These are phyloP conservation scores for Trichoderma sp. DNA, from an alignment of 2,329 filamentous ascomycete genomes.

Conservation along the genomic window DNA sequence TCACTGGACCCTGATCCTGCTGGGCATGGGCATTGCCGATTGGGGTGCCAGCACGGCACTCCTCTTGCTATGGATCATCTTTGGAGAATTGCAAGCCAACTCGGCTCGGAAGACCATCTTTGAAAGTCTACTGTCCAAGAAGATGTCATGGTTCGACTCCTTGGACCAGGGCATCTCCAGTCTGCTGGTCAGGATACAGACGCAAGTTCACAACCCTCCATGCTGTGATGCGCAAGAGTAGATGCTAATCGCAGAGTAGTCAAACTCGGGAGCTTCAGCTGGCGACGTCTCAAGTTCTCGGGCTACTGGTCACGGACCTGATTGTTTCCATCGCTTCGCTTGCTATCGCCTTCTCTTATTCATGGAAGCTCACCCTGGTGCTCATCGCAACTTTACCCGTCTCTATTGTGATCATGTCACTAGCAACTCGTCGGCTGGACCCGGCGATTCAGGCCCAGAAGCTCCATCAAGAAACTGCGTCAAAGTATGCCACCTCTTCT, in stretches of 20 bases:
- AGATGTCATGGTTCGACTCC: slow-evolving; percentile 81
- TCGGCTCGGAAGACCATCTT: slow-evolving; percentile 68
- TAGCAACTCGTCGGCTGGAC: slow-evolving; percentile 64
- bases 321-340: slow-evolving; percentile 69
- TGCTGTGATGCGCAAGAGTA: neutral
- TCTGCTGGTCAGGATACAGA: slow-evolving; percentile 71
- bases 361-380: slow-evolving; percentile 82
- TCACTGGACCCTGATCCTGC: slow-evolving; percentile 63
- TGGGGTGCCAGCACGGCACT: slow-evolving; percentile 70
- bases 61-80: slow-evolving; percentile 71
- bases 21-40: slow-evolving; percentile 62
- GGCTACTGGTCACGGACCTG: slow-evolving; percentile 65
- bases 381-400: slow-evolving; percentile 74
- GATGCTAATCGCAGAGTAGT: slow-evolving; percentile 48
- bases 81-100: slow-evolving; percentile 79
- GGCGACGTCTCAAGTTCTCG: slow-evolving; percentile 78
- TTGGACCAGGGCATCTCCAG: slow-evolving; percentile 71
- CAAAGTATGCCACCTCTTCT: slow-evolving; percentile 70
- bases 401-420: slow-evolving; percentile 60
- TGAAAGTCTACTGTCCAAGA: slow-evolving; percentile 65
- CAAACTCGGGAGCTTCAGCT: slow-evolving; percentile 81
- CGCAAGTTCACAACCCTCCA: slow-evolving; percentile 53
- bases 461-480: slow-evolving; percentile 65
- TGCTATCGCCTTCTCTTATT: slow-evolving; percentile 72
- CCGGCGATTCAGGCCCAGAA: slow-evolving; percentile 71